A percentile compares a stretch with the other conserved stretches of the same genome.
Evolutionary conservation across 192 early-diverging fungal species (phyloP).

Genomic region (Coemansia sp.): DNA sequence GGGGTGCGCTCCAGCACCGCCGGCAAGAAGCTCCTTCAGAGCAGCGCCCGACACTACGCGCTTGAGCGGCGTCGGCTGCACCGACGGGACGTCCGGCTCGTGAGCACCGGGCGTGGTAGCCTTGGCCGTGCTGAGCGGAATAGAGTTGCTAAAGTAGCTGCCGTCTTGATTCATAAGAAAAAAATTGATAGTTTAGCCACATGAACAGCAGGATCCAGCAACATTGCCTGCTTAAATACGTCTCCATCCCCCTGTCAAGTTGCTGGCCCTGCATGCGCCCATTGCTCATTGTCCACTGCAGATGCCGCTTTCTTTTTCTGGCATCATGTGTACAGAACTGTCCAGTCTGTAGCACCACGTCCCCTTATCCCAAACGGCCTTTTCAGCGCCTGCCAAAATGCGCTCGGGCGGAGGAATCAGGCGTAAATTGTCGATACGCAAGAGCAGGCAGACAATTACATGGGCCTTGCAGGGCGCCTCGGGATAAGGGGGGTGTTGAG

Average conservation of each 20-base stretch:
- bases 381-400: not conserved
- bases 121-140: constrained; percentile 51
- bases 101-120: constrained; percentile 46
- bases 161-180: constrained; percentile 22
- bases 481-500: not conserved
- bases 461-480: not conserved
- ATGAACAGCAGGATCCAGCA: too few relatives aligned
- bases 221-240: constrained; percentile 1
- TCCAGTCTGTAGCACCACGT: not conserved
- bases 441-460: not conserved
- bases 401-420: not conserved
- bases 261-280: constrained; percentile 5
- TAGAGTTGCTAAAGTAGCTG: constrained; percentile 51
- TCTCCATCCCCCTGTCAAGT: not conserved
- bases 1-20: constrained; percentile 35
- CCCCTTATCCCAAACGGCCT: not conserved
- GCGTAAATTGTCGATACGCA: constrained; percentile 1
- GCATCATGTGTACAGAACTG: constrained; percentile 3
- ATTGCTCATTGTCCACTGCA: constrained; percentile 4
- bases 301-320: not conserved
- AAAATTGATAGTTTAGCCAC: not conserved
- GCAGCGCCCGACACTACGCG: constrained; percentile 53
- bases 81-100: constrained; percentile 32
- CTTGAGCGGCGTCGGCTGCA: constrained; percentile 46
- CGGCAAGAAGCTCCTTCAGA: constrained; percentile 51